Evolutionary conservation across 1,284 basidiomycete species (phyloP).

Genomic region (Cutaneotrichosporon daszewskae): DNA sequence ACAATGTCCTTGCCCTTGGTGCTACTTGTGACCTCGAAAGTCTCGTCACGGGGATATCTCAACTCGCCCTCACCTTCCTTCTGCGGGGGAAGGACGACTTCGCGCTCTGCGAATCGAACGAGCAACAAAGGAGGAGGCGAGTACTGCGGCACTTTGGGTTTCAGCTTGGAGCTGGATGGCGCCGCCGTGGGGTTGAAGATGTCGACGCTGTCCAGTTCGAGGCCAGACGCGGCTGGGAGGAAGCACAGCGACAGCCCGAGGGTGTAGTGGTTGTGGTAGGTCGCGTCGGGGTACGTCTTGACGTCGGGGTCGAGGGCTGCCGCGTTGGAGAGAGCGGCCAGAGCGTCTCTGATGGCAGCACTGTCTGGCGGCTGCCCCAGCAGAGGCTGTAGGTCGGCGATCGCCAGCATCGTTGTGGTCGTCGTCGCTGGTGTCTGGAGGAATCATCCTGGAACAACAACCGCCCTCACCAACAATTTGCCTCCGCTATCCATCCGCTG

Average conservation of each 20-base stretch:
- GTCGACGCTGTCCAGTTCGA: slow-evolving; percentile 63
- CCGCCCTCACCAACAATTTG: no score
- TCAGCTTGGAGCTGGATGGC: slow-evolving; percentile 4
- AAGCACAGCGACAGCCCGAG: slow-evolving; percentile 69
- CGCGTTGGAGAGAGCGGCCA: slow-evolving; percentile 3
- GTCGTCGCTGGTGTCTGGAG: neutral
- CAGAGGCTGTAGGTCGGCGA: slow-evolving; percentile 9
- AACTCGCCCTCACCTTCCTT: slow-evolving; percentile 14
- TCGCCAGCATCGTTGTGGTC: slow-evolving; percentile 4
- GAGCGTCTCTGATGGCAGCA: slow-evolving; percentile 11
- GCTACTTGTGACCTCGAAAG: slow-evolving; percentile 51
- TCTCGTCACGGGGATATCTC: slow-evolving; percentile 37
- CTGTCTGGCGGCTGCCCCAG: slow-evolving; percentile 12
- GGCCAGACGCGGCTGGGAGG: slow-evolving; percentile 53
- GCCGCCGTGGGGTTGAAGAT: slow-evolving; percentile 59
- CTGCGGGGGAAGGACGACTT: slow-evolving; percentile 38
- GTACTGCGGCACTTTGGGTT: no score
- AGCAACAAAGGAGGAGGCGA: slow-evolving; percentile 51
- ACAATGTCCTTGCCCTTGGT: slow-evolving; percentile 74
- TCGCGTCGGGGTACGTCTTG: slow-evolving; percentile 70
- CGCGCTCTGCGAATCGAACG: slow-evolving; percentile 53
- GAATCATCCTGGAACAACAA: no score
- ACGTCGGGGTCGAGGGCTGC: slow-evolving; percentile 54
- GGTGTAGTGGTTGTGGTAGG: slow-evolving; percentile 74
- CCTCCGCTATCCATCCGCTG: no score